Conservation (phyloP, 352 stramenopile genomes). For the Pythium dissimile region DNA sequence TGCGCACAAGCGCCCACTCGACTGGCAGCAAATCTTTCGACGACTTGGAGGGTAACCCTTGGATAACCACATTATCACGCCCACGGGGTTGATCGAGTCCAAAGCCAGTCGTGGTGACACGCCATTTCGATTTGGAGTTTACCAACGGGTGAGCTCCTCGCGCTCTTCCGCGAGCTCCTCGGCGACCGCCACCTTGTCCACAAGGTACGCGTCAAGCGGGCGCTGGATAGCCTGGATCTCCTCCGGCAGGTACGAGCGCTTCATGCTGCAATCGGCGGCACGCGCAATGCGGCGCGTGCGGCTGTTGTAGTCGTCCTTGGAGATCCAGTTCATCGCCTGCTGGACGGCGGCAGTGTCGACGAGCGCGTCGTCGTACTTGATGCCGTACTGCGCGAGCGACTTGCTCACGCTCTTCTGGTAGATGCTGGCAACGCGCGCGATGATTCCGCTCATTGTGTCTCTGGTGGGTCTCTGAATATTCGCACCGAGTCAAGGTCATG, state of each 20-base stretch:
- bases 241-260: slow-evolving; percentile 82
- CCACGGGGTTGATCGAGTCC: no score
- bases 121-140: no score
- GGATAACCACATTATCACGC: no score
- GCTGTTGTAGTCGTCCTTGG: slow-evolving; percentile 65
- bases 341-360: slow-evolving; percentile 81
- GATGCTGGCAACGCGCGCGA: slow-evolving; percentile 54
- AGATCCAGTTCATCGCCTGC: slow-evolving; percentile 78
- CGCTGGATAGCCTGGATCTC: slow-evolving; percentile 86
- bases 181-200: slow-evolving; percentile 48
- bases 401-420: slow-evolving; percentile 87
- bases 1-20: no score
- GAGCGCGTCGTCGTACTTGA: slow-evolving; percentile 87
- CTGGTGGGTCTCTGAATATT: slow-evolving; percentile 16
- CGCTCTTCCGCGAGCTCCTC: slow-evolving; percentile 69
- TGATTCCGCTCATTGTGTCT: slow-evolving; percentile 22
- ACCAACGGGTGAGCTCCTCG: slow-evolving; percentile 79
- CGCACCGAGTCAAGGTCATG: no score
- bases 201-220: slow-evolving; percentile 73
- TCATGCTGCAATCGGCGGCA: slow-evolving; percentile 79
- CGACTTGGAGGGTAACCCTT: no score
- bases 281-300: slow-evolving; percentile 81
- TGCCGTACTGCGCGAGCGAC: slow-evolving; percentile 70
- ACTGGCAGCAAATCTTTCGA: no score
- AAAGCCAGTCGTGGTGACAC: no score